Evolutionary conservation across 352 stramenopile genomes (phyloP).

Genomic region (Globisporangium nagaii): DNA sequence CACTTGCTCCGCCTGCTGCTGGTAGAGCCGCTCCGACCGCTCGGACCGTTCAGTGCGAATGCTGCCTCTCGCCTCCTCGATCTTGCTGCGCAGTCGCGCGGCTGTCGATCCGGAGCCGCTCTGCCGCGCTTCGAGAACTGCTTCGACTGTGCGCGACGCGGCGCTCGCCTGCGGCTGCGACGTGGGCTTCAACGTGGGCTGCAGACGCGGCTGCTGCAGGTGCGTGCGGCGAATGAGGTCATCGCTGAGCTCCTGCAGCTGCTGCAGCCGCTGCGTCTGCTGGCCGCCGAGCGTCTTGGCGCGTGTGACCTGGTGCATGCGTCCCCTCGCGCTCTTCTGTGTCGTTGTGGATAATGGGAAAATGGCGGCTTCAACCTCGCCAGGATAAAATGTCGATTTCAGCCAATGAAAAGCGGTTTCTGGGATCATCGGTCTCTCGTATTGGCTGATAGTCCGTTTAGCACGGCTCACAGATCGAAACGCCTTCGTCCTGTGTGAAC

Average conservation of each 20-base stretch:
- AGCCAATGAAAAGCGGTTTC: neutral
- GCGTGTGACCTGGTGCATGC: conserved; percentile 20
- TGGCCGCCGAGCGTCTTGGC: conserved; percentile 33
- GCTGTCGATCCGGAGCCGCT: conserved; percentile 14
- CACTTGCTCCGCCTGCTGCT: neutral
- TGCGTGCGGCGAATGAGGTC: conserved; percentile 30
- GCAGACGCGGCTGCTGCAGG: neutral
- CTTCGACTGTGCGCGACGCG: conserved; percentile 34
- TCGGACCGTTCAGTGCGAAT: conserved; percentile 48
- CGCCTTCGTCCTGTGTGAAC: too few relatives aligned
- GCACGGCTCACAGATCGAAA: too few relatives aligned
- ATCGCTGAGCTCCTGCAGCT: conserved; percentile 32
- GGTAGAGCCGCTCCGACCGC: conserved; percentile 2
- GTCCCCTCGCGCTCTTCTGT: neutral
- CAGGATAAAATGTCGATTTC: neutral
- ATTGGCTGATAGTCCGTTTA: too few relatives aligned
- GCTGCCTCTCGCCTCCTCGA: conserved; percentile 30
- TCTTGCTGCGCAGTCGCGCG: conserved; percentile 24
- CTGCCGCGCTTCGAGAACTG: conserved; percentile 30
- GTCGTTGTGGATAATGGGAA: neutral
- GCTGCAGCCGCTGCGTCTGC: conserved; percentile 39
- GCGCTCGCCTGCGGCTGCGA: conserved; percentile 3
- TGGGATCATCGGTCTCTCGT: neutral
- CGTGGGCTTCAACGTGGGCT: neutral
- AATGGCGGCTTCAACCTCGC: too few relatives aligned